Conservation (phyloP, 768 basidiomycete genomes). For the Lyophyllum semitale region DNA sequence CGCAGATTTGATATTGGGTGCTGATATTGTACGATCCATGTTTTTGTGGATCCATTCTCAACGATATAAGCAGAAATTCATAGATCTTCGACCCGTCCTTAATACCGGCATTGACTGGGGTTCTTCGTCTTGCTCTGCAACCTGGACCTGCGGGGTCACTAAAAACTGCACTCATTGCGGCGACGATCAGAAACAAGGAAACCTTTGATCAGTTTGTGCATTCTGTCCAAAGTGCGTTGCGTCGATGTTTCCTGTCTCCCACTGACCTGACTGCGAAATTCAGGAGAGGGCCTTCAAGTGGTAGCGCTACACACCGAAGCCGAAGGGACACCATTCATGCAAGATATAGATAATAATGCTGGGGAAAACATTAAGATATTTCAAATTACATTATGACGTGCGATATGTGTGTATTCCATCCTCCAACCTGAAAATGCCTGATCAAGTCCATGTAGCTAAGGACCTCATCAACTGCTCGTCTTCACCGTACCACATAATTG, state of each 20-base stretch:
- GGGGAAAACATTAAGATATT: constrained; percentile 44
- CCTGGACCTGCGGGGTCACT: constrained; percentile 3
- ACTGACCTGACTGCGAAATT: constrained; percentile 14
- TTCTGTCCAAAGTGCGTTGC: constrained; percentile 30
- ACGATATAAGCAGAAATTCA: not conserved
- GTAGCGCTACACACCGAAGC: constrained; percentile 26
- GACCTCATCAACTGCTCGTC: constrained; percentile 28
- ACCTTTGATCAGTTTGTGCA: constrained; percentile 51
- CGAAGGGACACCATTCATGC: constrained; percentile 21
- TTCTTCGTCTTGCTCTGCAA: constrained; percentile 47
- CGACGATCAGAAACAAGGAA: constrained; percentile 56
- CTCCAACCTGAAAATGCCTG: not conserved
- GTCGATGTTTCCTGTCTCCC: not conserved
- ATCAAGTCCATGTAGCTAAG: not conserved
- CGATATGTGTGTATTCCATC: not conserved
- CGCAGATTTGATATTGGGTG: constrained; percentile 67
- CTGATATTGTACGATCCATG: constrained; percentile 55
- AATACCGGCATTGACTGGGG: constrained; percentile 56
- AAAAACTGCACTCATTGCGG: constrained; percentile 46
- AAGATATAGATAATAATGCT: constrained; percentile 33
- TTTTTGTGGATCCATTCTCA: not conserved
- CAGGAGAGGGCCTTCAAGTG: constrained; percentile 20
- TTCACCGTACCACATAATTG: constrained; percentile 72
- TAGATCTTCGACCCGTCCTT: constrained; percentile 72
- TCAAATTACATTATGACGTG: constrained; percentile 32